Evolutionary conservation across 192 early-diverging fungal species (phyloP).

Genomic region (Backusella liffmaniae): DNA sequence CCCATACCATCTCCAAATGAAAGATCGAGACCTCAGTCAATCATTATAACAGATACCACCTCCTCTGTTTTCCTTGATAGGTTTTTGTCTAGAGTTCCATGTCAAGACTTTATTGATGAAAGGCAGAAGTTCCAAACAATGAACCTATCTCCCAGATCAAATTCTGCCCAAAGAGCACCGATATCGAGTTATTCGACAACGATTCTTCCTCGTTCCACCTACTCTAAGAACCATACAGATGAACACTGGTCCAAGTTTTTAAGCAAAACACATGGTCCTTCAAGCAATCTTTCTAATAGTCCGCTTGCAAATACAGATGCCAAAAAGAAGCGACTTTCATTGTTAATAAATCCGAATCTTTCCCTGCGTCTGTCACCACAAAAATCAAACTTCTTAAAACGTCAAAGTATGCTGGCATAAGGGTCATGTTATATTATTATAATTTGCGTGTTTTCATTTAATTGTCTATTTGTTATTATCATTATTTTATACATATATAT

Average conservation of each 20-base stretch:
- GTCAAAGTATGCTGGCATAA: constrained; percentile 17
- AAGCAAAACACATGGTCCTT: not conserved
- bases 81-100: not conserved
- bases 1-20: not conserved
- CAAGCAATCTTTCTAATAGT: not conserved
- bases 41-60: not conserved
- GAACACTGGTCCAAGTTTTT: not conserved
- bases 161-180: not conserved
- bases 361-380: constrained; percentile 4
- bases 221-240: not conserved
- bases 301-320: not conserved
- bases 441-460: not conserved
- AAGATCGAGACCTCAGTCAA: constrained; percentile 5
- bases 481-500: not conserved
- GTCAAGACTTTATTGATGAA: not conserved
- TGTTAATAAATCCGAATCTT: constrained; percentile 1
- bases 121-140: not conserved
- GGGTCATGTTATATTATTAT: not conserved
- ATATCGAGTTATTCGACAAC: not conserved
- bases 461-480: not conserved
- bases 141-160: not conserved
- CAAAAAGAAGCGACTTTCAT: constrained; percentile 6
- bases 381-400: constrained; percentile 18
- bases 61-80: constrained; percentile 5
- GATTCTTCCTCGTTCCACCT: not conserved